A percentile compares a stretch with the other conserved stretches of the same genome.
These are phyloP conservation scores for Caryopteris hybrid DNA, from an alignment of 305 asterid genomes.

Conservation along the genomic window DNA sequence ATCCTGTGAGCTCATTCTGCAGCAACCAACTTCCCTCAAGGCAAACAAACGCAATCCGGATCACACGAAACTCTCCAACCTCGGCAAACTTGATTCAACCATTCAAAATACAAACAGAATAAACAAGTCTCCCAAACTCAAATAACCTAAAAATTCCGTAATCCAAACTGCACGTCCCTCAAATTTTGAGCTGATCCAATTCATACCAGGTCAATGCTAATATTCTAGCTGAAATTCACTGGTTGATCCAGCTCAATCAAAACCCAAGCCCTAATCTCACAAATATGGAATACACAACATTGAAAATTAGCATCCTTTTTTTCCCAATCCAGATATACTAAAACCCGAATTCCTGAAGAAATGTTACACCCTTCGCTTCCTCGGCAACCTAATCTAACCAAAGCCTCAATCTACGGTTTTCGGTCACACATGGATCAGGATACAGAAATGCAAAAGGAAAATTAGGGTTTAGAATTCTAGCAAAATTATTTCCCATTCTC, in stretches of 20 bases:
- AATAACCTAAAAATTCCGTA: conserved; percentile 10
- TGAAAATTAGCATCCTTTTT: conserved; percentile 11
- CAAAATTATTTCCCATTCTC: conserved; percentile 21
- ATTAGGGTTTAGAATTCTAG: conserved; percentile 29
- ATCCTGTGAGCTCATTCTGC: conserved; percentile 42
- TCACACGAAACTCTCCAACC: conserved; percentile 17
- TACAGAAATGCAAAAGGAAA: conserved; percentile 10
- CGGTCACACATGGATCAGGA: conserved; percentile 22
- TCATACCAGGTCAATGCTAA: conserved; percentile 29
- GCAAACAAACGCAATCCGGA: conserved; percentile 15
- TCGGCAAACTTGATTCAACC: conserved; percentile 9
- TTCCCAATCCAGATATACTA: conserved; percentile 30
- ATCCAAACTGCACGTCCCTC: conserved; percentile 5
- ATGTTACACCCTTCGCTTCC: conserved; percentile 21
- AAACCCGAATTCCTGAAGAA: no score
- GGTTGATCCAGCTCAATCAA: conserved; percentile 26
- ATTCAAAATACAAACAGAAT: not conserved
- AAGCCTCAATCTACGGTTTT: conserved; percentile 18
- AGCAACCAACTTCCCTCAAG: conserved; percentile 19
- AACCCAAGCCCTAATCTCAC: conserved; percentile 25
- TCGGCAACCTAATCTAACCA: conserved; percentile 32
- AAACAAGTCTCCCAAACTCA: conserved; percentile 4
- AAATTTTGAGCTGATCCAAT: conserved; percentile 25
- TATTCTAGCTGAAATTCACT: conserved; percentile 20
- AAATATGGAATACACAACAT: conserved; percentile 17